Evolutionary conservation across 441 rosid genomes (phyloP).

Genomic region (Aleurites moluccanus): DNA sequence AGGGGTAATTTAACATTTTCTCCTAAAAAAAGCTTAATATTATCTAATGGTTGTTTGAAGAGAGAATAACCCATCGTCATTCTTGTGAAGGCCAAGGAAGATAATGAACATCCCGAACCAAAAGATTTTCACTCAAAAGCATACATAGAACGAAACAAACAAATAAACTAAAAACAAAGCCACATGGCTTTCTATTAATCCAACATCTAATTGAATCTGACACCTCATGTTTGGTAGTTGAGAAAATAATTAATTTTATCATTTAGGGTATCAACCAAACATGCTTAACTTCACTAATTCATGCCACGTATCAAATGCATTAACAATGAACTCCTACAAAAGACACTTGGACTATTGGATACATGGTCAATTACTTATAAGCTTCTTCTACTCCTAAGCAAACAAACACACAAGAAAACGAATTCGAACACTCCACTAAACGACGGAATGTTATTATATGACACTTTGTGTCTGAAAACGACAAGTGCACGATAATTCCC

Average conservation of each 20-base stretch:
- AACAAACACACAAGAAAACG: not conserved
- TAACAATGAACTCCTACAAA: slow-evolving; percentile 7
- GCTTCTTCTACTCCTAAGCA: not conserved
- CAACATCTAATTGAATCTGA: not conserved
- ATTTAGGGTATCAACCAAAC: not conserved
- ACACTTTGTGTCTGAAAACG: slow-evolving; percentile 15
- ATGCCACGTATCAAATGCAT: slow-evolving; percentile 3
- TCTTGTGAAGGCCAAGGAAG: not conserved
- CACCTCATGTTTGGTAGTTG: not conserved
- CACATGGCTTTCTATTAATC: not conserved
- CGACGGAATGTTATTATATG: slow-evolving; percentile 29
- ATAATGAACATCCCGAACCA: not conserved
- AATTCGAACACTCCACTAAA: slow-evolving; percentile 30
- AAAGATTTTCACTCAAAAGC: not conserved
- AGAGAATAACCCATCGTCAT: not conserved
- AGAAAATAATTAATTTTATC: no score
- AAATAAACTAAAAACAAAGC: not conserved
- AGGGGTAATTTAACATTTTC: no score
- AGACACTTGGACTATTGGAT: not conserved
- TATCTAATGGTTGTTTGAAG: not conserved
- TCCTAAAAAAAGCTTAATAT: not conserved
- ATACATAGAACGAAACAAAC: not conserved
- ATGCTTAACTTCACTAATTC: not conserved
- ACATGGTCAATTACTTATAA: not conserved
- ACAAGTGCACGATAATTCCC: slow-evolving; percentile 29